phyloP scores from a whole-genome alignment of 169 alveolate genomes.

The Plasmodium malariae region DNA sequence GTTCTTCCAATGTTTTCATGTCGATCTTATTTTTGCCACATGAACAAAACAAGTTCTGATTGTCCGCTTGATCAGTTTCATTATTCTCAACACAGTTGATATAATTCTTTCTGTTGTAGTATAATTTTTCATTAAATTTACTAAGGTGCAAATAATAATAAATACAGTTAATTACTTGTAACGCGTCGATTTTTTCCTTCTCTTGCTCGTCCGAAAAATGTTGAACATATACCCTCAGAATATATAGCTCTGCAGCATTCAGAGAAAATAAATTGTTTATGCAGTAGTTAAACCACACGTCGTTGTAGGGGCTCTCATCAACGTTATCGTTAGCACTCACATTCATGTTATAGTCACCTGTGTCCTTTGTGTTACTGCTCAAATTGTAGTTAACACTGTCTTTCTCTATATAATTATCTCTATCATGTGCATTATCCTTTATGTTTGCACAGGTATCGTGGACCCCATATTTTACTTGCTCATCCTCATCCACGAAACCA shows the following conservation, averaged over 20 bases:
- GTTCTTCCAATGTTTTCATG: constrained; percentile 26
- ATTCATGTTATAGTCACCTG: not conserved
- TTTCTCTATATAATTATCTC: not conserved
- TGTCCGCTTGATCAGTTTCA: constrained; percentile 46
- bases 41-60: constrained; percentile 17
- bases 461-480: not conserved
- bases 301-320: constrained; percentile 28
- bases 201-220: constrained; percentile 69
- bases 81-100: constrained; percentile 55
- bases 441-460: not conserved
- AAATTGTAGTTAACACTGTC: too few relatives aligned
- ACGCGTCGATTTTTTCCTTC: constrained; percentile 70
- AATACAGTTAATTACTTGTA: constrained; percentile 47
- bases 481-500: not conserved
- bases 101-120: constrained; percentile 58
- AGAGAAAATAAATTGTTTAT: constrained; percentile 43
- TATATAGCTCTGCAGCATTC: constrained; percentile 55
- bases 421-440: not conserved
- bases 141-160: constrained; percentile 53
- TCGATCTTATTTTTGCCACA: constrained; percentile 53
- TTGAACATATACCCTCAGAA: constrained; percentile 56
- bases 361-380: not conserved
- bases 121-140: constrained; percentile 38
- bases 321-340: not conserved
- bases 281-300: constrained; percentile 45